Evolutionary conservation across 192 early-diverging fungal species (phyloP).

Genomic region (Mortierella alpina): DNA sequence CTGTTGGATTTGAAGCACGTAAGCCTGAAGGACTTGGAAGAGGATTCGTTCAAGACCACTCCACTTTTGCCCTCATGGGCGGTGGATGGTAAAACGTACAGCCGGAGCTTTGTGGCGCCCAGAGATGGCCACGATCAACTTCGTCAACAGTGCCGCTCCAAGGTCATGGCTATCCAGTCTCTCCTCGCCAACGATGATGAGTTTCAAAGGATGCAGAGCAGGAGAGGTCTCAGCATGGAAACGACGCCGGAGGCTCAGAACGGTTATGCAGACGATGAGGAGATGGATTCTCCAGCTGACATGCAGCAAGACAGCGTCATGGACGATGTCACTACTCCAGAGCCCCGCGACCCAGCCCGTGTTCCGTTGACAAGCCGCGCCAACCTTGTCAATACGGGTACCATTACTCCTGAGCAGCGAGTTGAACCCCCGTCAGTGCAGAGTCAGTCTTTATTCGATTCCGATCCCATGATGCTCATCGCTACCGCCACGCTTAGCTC

Average conservation of each 20-base stretch:
- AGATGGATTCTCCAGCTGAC: not conserved
- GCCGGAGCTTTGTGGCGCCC: conserved; percentile 6
- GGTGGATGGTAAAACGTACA: conserved; percentile 10
- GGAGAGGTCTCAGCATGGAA: conserved; percentile 16
- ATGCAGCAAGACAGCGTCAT: not conserved
- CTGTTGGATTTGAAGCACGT: conserved; percentile 50
- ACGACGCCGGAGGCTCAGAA: no score
- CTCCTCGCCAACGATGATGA: conserved; percentile 46
- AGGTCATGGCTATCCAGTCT: conserved; percentile 50
- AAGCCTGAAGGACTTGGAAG: conserved; percentile 41
- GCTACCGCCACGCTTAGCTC: conserved; percentile 18
- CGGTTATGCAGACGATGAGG: not conserved
- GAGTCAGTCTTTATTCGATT: conserved; percentile 9
- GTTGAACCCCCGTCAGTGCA: not conserved
- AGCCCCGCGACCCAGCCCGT: no score
- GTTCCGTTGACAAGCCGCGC: not conserved
- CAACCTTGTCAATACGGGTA: not conserved
- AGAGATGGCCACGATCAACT: conserved; percentile 30
- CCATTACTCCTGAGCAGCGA: not conserved
- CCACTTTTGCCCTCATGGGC: conserved; percentile 36
- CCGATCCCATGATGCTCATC: conserved; percentile 36
- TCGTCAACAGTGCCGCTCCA: conserved; percentile 46
- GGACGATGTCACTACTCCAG: no score
- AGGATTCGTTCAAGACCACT: conserved; percentile 26
- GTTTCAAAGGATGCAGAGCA: conserved; percentile 21